These are phyloP conservation scores for Hanseniaspora lachancei DNA, from an alignment of 805 yeast genomes.

Conservation along the genomic window DNA sequence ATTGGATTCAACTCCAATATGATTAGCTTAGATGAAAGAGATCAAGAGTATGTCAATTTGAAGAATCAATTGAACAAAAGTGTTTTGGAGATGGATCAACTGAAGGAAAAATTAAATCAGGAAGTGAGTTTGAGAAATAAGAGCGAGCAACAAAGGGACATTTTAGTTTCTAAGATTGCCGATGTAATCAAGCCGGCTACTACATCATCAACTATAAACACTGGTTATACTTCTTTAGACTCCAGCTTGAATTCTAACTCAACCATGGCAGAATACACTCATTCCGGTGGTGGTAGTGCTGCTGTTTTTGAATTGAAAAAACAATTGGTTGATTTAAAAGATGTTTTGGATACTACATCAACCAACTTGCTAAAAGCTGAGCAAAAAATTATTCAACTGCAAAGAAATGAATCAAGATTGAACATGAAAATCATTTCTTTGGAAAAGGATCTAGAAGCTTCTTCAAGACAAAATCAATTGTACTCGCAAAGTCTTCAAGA, in stretches of 20 bases:
- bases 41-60: conserved; percentile 20
- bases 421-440: conserved; percentile 14
- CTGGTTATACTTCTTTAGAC: neutral
- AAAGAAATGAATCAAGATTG: conserved; percentile 27
- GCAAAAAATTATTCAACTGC: conserved; percentile 25
- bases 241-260: neutral
- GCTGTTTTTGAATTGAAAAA: neutral
- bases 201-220: neutral
- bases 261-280: neutral
- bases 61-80: conserved; percentile 2
- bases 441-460: conserved; percentile 42
- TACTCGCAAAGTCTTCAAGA: conserved; percentile 42
- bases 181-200: neutral
- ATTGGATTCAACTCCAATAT: conserved; percentile 19
- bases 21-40: conserved; percentile 20
- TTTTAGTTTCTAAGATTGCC: conserved; percentile 1
- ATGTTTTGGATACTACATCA: neutral
- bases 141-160: conserved; percentile 36
- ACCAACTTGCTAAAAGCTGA: conserved; percentile 9
- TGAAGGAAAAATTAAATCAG: conserved; percentile 37
- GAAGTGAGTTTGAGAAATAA: conserved; percentile 40
- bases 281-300: neutral
- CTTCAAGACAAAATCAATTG: conserved; percentile 43
- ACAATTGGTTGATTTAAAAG: conserved; percentile 6
- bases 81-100: conserved; percentile 34